These are phyloP conservation scores for Pistacia integerrima DNA, from an alignment of 345 rosid genomes.

Conservation along the genomic window DNA sequence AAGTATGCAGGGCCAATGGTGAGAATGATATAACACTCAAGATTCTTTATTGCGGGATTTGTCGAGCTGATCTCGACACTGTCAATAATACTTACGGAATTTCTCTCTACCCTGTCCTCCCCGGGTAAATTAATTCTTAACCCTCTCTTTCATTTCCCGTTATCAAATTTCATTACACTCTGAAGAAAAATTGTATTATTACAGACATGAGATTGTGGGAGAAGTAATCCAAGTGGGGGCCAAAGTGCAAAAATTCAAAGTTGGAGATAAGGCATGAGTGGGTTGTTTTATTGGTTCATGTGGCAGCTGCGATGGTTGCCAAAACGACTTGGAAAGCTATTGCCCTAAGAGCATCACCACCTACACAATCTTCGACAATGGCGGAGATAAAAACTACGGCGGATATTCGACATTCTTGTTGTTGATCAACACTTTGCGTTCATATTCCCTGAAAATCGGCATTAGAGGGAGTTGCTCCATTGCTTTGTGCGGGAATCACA, in stretches of 20 bases:
- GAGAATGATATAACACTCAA: background rate
- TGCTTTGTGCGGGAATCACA: conserved; percentile 26
- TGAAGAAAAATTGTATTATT: background rate
- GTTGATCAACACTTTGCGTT: conserved; percentile 19
- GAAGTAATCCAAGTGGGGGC: conserved; percentile 23
- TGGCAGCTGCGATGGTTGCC: conserved; percentile 22
- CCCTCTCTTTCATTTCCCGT: too few species aligned
- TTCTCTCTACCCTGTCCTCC: background rate
- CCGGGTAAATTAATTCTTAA: background rate
- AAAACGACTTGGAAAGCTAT: conserved; percentile 17
- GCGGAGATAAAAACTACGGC: conserved; percentile 4
- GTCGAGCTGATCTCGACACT: background rate
- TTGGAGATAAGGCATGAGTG: conserved; percentile 21
- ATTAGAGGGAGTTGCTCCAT: conserved; percentile 1
- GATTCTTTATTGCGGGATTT: conserved; percentile 9
- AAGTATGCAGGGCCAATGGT: background rate
- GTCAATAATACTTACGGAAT: background rate
- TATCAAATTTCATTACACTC: too few species aligned
- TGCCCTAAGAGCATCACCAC: conserved; percentile 19
- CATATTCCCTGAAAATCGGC: conserved; percentile 4
- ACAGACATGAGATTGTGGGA: conserved; percentile 28
- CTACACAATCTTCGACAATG: conserved; percentile 10
- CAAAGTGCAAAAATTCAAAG: conserved; percentile 26
- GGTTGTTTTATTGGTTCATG: conserved; percentile 24
- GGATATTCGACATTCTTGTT: conserved; percentile 25